Evolutionary conservation across 208 protist species (phyloP).

Genomic region (Trypanosoma platydactyli): DNA sequence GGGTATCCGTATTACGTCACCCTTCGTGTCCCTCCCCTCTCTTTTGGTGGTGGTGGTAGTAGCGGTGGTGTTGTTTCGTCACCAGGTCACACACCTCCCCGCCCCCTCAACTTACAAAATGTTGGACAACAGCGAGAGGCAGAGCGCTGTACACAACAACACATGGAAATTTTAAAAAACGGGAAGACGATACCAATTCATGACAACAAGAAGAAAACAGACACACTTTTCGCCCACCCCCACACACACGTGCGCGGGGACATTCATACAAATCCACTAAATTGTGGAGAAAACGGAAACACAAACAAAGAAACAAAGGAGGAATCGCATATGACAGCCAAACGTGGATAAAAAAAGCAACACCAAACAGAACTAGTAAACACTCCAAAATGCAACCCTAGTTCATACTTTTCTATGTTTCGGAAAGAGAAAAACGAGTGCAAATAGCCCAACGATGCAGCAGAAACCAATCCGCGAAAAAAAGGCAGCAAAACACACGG

Average conservation of each 20-base stretch:
- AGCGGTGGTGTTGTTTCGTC: no score
- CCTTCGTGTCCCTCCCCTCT: neutral
- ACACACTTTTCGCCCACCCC: no score
- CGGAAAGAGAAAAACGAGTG: neutral
- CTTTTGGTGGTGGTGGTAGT: no score
- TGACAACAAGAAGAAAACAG: no score
- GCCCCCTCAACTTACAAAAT: no score
- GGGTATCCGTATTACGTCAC: neutral
- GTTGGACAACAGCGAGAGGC: no score
- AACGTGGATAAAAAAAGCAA: no score
- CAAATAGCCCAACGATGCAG: neutral
- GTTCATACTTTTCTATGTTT: neutral
- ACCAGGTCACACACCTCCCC: no score
- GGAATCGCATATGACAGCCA: neutral
- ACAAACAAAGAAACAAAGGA: conserved; percentile 1
- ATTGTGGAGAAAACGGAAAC: neutral
- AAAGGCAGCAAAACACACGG: no score
- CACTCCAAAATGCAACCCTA: neutral
- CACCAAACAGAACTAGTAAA: no score
- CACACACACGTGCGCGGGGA: no score
- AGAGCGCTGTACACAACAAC: neutral
- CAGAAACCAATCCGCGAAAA: no score
- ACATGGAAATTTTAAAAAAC: conserved; percentile 3
- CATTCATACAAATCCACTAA: neutral
- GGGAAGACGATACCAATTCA: neutral